Percentiles rank a stretch among this genome's conserved stretches.
Conservation (phyloP, 768 basidiomycete species). For the Hericium rajendrae region DNA sequence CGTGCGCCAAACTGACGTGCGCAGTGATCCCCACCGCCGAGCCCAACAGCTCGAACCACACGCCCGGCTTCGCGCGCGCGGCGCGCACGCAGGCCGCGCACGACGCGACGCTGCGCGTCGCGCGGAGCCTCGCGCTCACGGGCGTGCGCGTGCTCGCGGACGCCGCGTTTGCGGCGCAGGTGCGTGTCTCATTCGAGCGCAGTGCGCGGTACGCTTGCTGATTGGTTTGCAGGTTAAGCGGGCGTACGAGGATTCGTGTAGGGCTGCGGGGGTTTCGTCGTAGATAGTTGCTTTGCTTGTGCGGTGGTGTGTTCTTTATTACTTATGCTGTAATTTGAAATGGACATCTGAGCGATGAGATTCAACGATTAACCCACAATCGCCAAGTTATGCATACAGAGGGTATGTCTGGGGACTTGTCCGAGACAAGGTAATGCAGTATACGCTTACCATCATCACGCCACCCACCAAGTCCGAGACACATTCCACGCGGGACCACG, state of each 20-base stretch:
- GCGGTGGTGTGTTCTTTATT: not conserved
- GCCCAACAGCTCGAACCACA: constrained; percentile 9
- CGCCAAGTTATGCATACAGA: too few species aligned
- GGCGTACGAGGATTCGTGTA: not conserved
- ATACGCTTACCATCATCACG: too few species aligned
- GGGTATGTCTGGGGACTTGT: too few species aligned
- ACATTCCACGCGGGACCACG: too few species aligned
- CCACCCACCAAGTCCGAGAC: too few species aligned
- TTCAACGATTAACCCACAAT: too few species aligned
- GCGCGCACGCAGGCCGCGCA: constrained; percentile 10
- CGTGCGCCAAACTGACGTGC: not conserved
- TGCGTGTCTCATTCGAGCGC: too few species aligned
- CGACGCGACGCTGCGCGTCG: constrained; percentile 5
- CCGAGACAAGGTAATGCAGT: too few species aligned
- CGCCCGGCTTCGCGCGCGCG: constrained; percentile 8
- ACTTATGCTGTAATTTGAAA: too few species aligned
- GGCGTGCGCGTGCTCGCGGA: constrained; percentile 10
- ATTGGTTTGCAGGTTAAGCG: not conserved
- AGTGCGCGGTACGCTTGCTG: not conserved
- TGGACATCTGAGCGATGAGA: too few species aligned
- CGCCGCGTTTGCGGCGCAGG: constrained; percentile 6
- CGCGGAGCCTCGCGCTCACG: constrained; percentile 10
- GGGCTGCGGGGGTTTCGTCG: not conserved
- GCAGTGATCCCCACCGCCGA: constrained; percentile 7
- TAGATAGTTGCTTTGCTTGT: not conserved